Conservation (phyloP, 108 stramenopile genomes). For the Nannochloropsis gaditana region DNA sequence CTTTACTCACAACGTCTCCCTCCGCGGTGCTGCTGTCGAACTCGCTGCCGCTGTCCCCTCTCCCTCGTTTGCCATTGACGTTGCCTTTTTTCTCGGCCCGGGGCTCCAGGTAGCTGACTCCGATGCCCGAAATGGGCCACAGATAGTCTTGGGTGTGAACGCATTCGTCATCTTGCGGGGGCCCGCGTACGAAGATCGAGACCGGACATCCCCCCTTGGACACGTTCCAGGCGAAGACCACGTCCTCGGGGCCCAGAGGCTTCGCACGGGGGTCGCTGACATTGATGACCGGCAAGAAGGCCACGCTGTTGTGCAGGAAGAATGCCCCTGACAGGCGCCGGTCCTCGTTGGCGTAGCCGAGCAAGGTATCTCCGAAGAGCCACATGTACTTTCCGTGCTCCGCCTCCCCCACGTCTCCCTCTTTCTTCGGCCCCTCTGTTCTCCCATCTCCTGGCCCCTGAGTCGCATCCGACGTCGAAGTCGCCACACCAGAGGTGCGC, state of each 20-base stretch:
- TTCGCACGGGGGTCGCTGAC: neutral
- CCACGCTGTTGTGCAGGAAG: slow-evolving; percentile 20
- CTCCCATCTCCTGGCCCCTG: neutral
- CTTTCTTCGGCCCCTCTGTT: neutral
- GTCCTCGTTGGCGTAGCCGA: neutral
- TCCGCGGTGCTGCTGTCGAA: neutral
- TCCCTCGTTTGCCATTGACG: neutral
- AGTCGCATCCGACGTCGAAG: too few relatives aligned
- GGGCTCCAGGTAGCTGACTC: neutral
- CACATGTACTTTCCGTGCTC: neutral
- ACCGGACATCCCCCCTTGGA: neutral
- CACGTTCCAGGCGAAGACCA: neutral
- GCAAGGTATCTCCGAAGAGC: neutral
- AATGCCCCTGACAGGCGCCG: neutral
- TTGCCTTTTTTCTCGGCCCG: neutral
- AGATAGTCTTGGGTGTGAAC: neutral
- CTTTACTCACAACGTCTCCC: neutral
- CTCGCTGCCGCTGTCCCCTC: neutral
- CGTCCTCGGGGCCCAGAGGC: neutral
- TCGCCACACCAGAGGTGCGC: too few relatives aligned
- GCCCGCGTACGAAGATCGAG: neutral
- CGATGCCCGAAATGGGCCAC: neutral
- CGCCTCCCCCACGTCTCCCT: neutral
- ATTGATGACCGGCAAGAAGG: neutral
- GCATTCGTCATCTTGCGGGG: neutral